These are phyloP conservation scores for Chlorophyllum brunneum DNA, from an alignment of 768 basidiomycete genomes.

Conservation along the genomic window DNA sequence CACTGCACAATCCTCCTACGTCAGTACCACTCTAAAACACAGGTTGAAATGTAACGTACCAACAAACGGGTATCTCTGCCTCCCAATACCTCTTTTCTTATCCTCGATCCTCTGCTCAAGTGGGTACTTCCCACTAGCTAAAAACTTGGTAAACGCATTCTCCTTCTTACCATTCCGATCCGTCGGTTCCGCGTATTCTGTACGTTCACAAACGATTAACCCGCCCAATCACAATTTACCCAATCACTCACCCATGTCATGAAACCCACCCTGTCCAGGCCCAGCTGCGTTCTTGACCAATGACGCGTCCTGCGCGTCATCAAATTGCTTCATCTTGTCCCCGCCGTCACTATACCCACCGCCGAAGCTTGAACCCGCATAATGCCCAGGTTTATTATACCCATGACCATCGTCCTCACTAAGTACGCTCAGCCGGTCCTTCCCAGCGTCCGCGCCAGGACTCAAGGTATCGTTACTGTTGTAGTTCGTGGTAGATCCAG, in stretches of 20 bases:
- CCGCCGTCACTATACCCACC: neutral
- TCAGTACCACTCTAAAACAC: neutral
- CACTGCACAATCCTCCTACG: constrained; percentile 34
- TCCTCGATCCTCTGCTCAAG: constrained; percentile 81
- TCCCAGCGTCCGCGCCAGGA: constrained; percentile 1
- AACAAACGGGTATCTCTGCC: constrained; percentile 75
- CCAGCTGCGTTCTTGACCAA: constrained; percentile 46
- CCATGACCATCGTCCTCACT: neutral
- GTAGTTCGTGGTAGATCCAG: neutral
- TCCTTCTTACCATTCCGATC: constrained; percentile 32
- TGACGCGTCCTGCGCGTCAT: constrained; percentile 31
- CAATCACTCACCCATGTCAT: constrained; percentile 51
- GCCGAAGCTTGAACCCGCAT: constrained; percentile 2
- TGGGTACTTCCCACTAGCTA: constrained; percentile 53
- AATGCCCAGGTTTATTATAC: neutral
- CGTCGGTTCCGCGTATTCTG: constrained; percentile 66
- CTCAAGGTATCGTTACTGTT: neutral
- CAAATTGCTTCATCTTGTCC: constrained; percentile 5
- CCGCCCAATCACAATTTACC: neutral
- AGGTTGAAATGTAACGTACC: constrained; percentile 37
- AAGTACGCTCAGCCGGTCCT: neutral
- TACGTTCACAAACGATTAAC: neutral
- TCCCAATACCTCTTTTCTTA: constrained; percentile 80
- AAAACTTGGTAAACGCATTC: constrained; percentile 35
- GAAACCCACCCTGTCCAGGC: constrained; percentile 37